Conservation (phyloP, 1,139 yeast genomes). For the Pichia sp. region DNA sequence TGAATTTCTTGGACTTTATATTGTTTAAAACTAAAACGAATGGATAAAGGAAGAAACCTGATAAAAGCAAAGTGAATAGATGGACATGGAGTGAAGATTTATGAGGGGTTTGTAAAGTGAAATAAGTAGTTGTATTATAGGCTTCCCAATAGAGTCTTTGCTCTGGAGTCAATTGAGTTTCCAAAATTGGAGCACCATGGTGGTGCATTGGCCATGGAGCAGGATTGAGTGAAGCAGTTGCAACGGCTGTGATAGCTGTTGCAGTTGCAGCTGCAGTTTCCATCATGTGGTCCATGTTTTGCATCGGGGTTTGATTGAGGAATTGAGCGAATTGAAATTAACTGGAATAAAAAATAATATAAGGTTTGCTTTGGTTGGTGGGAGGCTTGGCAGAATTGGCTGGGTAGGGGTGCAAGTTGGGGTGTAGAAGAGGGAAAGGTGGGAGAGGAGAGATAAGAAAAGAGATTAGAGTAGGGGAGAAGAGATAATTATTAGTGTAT, state of each 20-base stretch:
- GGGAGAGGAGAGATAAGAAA: neutral
- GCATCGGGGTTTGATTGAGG: too few species aligned
- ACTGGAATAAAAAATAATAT: too few species aligned
- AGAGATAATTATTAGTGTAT: too few species aligned
- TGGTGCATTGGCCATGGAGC: slow-evolving; percentile 42
- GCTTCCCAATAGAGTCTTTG: slow-evolving; percentile 73
- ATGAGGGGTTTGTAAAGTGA: slow-evolving; percentile 46
- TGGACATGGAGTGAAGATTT: slow-evolving; percentile 55
- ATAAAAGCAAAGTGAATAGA: slow-evolving; percentile 36
- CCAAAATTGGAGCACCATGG: slow-evolving; percentile 74
- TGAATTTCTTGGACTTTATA: slow-evolving; percentile 45
- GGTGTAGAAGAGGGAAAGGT: neutral
- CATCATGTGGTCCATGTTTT: too few species aligned
- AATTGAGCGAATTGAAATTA: too few species aligned
- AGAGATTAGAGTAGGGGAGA: neutral
- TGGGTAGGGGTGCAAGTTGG: too few species aligned
- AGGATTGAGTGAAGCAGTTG: slow-evolving; percentile 25
- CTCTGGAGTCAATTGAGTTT: slow-evolving; percentile 60
- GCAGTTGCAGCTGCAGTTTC: neutral
- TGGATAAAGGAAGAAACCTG: slow-evolving; percentile 63
- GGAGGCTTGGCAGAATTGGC: too few species aligned
- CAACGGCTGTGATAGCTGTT: neutral
- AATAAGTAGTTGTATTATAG: slow-evolving; percentile 75
- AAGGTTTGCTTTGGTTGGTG: too few species aligned
- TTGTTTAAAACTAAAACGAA: slow-evolving; percentile 57